phyloP scores from a whole-genome alignment of 2,329 filamentous ascomycete genomes.

The Fusarium buharicum region DNA sequence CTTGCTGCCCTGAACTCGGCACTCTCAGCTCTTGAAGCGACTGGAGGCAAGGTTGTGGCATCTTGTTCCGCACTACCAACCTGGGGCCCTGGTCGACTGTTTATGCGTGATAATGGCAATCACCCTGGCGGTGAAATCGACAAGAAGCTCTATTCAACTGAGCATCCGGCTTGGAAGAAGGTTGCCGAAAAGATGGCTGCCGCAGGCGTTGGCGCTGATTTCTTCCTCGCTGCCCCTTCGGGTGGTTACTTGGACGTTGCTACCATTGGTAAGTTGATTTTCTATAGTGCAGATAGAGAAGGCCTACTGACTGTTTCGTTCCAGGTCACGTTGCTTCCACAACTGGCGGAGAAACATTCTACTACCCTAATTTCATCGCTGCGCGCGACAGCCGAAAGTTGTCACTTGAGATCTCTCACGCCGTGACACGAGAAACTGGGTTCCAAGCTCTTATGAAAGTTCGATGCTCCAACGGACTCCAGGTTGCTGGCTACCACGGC shows the following conservation, averaged over 20 bases:
- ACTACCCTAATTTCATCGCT: constrained; percentile 95
- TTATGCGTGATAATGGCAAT: constrained; percentile 88
- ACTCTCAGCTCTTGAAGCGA: constrained; percentile 82
- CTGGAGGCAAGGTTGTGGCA: constrained; percentile 92
- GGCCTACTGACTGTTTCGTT: constrained; percentile 11
- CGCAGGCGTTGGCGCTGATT: constrained; percentile 86
- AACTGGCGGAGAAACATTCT: constrained; percentile 95
- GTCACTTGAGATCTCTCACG: constrained; percentile 84
- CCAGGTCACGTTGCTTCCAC: constrained; percentile 83
- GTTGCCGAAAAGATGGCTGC: constrained; percentile 88
- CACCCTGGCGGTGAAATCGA: constrained; percentile 87
- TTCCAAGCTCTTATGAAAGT: constrained; percentile 99
- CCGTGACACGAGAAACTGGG: constrained; percentile 88
- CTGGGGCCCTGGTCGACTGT: constrained; percentile 86
- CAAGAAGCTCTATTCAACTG: constrained; percentile 90
- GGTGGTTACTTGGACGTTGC: constrained; percentile 94
- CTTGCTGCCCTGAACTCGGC: constrained; percentile 86
- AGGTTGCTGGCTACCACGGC: constrained; percentile 93
- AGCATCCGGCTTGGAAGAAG: constrained; percentile 89
- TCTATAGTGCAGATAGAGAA: background rate
- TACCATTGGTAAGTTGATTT: constrained; percentile 74
- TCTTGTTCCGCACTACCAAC: constrained; percentile 89
- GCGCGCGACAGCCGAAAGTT: constrained; percentile 87
- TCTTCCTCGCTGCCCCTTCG: constrained; percentile 91
- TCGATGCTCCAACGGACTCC: constrained; percentile 93